Evolutionary conservation across 2,329 filamentous ascomycete species (phyloP).

Genomic region (Aquanectria penicillioides): DNA sequence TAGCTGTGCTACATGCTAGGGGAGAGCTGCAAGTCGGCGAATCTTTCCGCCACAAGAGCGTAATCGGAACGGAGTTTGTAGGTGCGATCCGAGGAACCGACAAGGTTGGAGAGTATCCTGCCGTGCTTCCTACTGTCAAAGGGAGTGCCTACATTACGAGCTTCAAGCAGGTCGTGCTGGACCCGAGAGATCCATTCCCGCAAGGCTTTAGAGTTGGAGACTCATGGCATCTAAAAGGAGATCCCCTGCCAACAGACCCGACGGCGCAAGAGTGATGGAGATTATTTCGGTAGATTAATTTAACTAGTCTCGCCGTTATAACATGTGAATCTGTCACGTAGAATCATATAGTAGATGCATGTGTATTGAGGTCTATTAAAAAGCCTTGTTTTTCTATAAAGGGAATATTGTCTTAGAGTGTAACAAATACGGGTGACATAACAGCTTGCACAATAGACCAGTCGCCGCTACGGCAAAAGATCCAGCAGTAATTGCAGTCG

Average conservation of each 20-base stretch:
- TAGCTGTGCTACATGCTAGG: conserved; percentile 25
- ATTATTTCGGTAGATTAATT: too few relatives aligned
- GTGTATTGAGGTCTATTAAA: too few relatives aligned
- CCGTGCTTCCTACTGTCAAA: conserved; percentile 22
- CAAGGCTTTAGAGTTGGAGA: conserved; percentile 28
- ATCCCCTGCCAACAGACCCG: neutral
- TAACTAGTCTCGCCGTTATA: too few relatives aligned
- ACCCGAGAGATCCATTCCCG: conserved; percentile 27
- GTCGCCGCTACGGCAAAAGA: too few relatives aligned
- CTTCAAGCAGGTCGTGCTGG: conserved; percentile 27
- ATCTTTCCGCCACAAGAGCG: conserved; percentile 19
- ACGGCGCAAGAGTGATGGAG: too few relatives aligned
- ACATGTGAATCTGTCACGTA: too few relatives aligned
- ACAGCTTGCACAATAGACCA: too few relatives aligned
- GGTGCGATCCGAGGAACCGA: conserved; percentile 13
- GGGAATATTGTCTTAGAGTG: too few relatives aligned
- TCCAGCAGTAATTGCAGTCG: too few relatives aligned
- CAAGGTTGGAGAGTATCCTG: conserved; percentile 17
- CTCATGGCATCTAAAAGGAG: conserved; percentile 16
- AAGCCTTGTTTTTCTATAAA: too few relatives aligned
- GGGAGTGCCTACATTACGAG: conserved; percentile 30
- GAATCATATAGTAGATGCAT: too few relatives aligned
- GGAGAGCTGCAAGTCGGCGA: conserved; percentile 23
- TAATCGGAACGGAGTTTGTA: conserved; percentile 27
- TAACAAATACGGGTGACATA: too few relatives aligned